phyloP scores from a whole-genome alignment of 2,329 filamentous ascomycete genomes.

The Zymoseptoria tritici region DNA sequence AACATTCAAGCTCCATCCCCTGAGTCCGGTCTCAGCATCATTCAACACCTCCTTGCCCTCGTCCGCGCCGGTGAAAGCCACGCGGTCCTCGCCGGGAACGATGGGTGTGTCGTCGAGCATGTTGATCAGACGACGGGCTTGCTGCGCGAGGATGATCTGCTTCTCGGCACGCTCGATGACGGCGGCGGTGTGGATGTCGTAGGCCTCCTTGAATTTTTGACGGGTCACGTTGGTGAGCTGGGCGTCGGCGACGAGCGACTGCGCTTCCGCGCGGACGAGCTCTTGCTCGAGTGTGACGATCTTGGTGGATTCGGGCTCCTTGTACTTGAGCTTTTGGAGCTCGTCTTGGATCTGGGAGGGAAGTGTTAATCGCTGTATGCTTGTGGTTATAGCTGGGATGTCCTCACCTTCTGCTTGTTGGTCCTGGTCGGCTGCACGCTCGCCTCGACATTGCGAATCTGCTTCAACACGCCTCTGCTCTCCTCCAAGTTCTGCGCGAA shows the following conservation, averaged over 20 bases:
- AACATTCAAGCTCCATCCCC: slow-evolving; percentile 58
- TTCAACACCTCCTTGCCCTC: slow-evolving; percentile 80
- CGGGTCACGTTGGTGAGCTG: slow-evolving; percentile 94
- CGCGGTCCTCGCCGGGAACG: slow-evolving; percentile 71
- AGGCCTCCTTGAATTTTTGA: slow-evolving; percentile 92
- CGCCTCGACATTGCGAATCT: slow-evolving; percentile 90
- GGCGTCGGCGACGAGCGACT: slow-evolving; percentile 91
- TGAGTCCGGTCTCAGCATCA: slow-evolving; percentile 83
- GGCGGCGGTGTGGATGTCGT: slow-evolving; percentile 77
- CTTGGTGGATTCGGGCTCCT: slow-evolving; percentile 77
- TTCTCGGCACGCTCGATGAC: slow-evolving; percentile 96
- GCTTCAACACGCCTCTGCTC: slow-evolving; percentile 72
- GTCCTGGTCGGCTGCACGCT: slow-evolving; percentile 90
- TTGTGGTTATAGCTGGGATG: neutral
- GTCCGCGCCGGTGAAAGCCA: slow-evolving; percentile 57
- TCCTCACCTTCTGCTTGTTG: slow-evolving; percentile 61
- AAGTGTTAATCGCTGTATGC: neutral
- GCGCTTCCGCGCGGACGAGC: slow-evolving; percentile 88
- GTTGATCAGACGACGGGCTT: slow-evolving; percentile 75
- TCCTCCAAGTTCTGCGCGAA: slow-evolving; percentile 87
- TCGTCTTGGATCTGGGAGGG: slow-evolving; percentile 67
- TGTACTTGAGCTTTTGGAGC: slow-evolving; percentile 83
- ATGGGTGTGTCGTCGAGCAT: slow-evolving; percentile 85
- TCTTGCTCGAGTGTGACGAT: slow-evolving; percentile 88
- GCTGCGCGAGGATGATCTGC: slow-evolving; percentile 86